Base-by-base conservation (phyloP, 768 basidiomycete genomes). In the Russula dissimulans region DNA sequence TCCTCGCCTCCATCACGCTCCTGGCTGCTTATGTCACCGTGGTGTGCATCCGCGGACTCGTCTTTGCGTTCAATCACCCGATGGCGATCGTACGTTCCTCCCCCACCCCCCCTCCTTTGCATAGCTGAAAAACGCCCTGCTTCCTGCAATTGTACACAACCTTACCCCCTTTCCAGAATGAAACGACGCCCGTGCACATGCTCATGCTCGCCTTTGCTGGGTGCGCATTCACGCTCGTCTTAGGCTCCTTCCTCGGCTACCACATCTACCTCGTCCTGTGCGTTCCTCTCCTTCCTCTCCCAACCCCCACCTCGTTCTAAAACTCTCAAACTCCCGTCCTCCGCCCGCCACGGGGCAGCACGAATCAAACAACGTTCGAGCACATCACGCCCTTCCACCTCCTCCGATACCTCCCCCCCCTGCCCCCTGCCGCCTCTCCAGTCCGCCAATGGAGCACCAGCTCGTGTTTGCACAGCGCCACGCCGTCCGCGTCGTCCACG, bases 311-410 rank as follows among this genome's bases (percentile, higher is more conserved):
- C 39, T 41, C 15, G 4, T 38, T 38, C 12, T 38, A 8, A 38
- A 7, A 38, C 38, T 1, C 22, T 44, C 3, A 22, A 18, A 22
- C 9, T 2, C 8, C 1, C 6, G 12, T 10, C 15, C 34, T n/a
- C 2, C 7, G n/a, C 34, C 10, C 34, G 22, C 22, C 22, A 26
- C 22, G 22, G 34, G n/a, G 7, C 61, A 91, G 89, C 39, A 90
- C 85, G 31, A 92, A 92, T 69, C 88, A 91, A 73, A 91, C 90
- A n/a, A 92, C 90, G 0, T 63, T 91, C 22, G 90, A 92, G 68
- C 78, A 82, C 57, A 77, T 91, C 42, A 82, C 88, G 0, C 88
- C 88, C 1, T 91, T 87, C 70, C 70, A 87, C 31, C 76, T 92
- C 14, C 76, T 93, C 53, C 82, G 85, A 56, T 73, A 89, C 66